Evolutionary conservation across 257 asterid species (phyloP), one percentile per base, ranked within the genome.

Genomic region (Coffea canephora): DNA sequence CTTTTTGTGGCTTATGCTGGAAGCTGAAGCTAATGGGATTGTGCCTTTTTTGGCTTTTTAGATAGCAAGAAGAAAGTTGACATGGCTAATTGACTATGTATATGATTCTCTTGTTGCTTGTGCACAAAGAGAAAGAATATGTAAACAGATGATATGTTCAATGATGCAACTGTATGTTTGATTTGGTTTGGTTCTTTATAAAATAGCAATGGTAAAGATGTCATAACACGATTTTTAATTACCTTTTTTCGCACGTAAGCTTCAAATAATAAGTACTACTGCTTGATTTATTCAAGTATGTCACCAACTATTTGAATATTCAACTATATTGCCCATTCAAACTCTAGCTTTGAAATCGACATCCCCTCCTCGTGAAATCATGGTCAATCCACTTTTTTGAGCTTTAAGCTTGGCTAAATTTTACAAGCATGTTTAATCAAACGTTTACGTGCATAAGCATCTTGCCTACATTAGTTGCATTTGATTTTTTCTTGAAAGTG

Each of bases 1-100:
- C 36, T 64, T 43, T 74, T 41, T 46, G 23, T 82, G 34, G 71
- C 86, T 85, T 82, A 49, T 78, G 82, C 59, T 57, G 79, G 71
- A 82, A 85, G 84, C 31, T 65, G 36, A 71, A 74, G 79, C 71
- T 21, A 57, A 8, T 46, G 54, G 31, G 78, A 75, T 77, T 69
- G 69, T 73, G 79, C 81, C 71, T 11, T 21, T 21, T 59, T 64
- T 70, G 78, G 71, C 71, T 31, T 73, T 77, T 70, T 21, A 14
- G 23, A 75, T 36, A 49, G 27, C 36, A 46, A 50, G 48, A 61
- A 52, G 52, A 36, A 74, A 10, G 46, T 46, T 73, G 62, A 55
- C 79, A 19, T 62, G 64, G 31, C 21, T 43, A 34, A 68, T 77
- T 65, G 65, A 66, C 73, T 69, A 77, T 31, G 34, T 31, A 31